Evolutionary conservation across 75 land plant genomes (phyloP).

Genomic region (Pinus tabuliformis): DNA sequence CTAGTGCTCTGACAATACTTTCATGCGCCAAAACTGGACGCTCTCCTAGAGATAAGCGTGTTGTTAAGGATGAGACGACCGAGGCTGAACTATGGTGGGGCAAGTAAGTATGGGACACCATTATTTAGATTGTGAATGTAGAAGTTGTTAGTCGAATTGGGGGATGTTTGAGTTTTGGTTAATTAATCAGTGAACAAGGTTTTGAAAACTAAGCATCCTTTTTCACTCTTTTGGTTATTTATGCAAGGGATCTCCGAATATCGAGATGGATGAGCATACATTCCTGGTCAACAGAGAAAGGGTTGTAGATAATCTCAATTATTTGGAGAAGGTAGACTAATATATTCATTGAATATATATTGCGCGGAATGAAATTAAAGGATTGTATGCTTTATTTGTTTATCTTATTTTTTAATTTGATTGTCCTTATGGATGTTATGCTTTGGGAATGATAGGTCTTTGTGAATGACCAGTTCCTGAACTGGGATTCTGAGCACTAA

Average conservation of each 20-base stretch:
- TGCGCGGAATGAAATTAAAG: background rate
- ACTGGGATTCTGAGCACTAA: constrained; percentile 91
- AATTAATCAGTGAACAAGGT: background rate
- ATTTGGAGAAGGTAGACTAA: constrained; percentile 77
- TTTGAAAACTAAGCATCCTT: background rate
- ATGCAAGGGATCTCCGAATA: constrained; percentile 94
- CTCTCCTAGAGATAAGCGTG: constrained; percentile 81
- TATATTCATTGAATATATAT: background rate
- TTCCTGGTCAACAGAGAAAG: constrained; percentile 95
- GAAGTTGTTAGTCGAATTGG: too few species aligned
- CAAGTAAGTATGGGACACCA: constrained; percentile 45
- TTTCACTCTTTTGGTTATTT: background rate
- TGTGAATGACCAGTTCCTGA: constrained; percentile 96
- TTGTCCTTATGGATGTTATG: background rate
- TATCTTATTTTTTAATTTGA: too few species aligned
- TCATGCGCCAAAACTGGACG: constrained; percentile 93
- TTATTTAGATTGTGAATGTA: background rate
- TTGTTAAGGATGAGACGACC: constrained; percentile 75
- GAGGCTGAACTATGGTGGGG: constrained; percentile 91
- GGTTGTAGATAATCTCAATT: constrained; percentile 95
- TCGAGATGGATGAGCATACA: constrained; percentile 99
- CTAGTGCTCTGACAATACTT: constrained; percentile 77
- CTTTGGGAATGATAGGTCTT: constrained; percentile 53
- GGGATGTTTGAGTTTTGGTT: background rate
- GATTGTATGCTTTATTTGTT: too few species aligned